These are phyloP conservation scores for Chaetomium sp. DNA, from an alignment of 2,329 filamentous ascomycete species.

Conservation along the genomic window DNA sequence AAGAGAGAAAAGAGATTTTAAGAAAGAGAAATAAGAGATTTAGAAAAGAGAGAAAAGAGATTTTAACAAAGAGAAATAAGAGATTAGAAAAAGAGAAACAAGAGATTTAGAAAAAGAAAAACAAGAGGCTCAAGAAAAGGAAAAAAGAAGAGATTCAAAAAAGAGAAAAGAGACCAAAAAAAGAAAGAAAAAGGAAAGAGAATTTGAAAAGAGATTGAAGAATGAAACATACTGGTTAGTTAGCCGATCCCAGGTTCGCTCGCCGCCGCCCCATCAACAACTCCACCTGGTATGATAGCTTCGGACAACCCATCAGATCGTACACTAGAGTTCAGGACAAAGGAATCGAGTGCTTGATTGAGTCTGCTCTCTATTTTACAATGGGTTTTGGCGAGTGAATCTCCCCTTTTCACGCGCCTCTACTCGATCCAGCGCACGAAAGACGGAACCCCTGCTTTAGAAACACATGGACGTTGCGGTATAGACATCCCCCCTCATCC, in stretches of 20 bases:
- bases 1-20: too few species aligned
- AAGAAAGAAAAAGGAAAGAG: background rate
- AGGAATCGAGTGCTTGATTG: slow-evolving; percentile 64
- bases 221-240: background rate
- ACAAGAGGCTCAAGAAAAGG: background rate
- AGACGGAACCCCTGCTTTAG: slow-evolving; percentile 49
- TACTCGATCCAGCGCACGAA: slow-evolving; percentile 52
- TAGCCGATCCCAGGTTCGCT: background rate
- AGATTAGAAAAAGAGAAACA: background rate
- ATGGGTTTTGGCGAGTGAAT: slow-evolving; percentile 52
- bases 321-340: slow-evolving; percentile 44
- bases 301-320: background rate
- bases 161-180: background rate
- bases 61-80: background rate
- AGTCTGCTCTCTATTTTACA: slow-evolving; percentile 67
- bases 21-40: background rate
- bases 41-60: background rate
- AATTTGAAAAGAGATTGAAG: background rate
- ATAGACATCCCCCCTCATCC: slow-evolving; percentile 37
- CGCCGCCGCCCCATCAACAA: background rate
- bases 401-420: slow-evolving; percentile 48
- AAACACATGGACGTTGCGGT: slow-evolving; percentile 46
- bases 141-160: background rate
- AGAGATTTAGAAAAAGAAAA: background rate
- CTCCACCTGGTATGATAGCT: background rate